These are phyloP conservation scores for Moricandia arvensis DNA, from an alignment of 345 rosid genomes.

Conservation along the genomic window DNA sequence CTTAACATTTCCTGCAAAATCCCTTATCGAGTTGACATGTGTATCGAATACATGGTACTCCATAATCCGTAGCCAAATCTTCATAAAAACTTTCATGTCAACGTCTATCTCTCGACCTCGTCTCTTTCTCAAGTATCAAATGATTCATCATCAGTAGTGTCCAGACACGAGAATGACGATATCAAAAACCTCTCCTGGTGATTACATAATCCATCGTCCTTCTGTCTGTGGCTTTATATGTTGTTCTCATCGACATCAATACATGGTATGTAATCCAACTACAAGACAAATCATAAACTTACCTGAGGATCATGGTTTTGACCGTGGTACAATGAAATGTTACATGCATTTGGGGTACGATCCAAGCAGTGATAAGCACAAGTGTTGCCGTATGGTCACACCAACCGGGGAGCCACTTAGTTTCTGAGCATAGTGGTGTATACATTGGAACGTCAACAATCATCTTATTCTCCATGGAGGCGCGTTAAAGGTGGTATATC, in stretches of 20 bases:
- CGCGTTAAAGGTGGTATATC: neutral
- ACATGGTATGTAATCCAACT: slow-evolving; percentile 18
- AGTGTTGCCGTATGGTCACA: neutral
- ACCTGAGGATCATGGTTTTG: neutral
- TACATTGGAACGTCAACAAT: too few relatives aligned
- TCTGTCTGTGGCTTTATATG: neutral
- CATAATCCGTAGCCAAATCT: neutral
- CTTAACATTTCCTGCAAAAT: slow-evolving; percentile 4
- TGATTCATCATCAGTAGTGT: neutral
- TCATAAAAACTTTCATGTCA: slow-evolving; percentile 5
- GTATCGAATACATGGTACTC: slow-evolving; percentile 8
- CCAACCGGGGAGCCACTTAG: neutral
- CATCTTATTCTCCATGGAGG: too few relatives aligned
- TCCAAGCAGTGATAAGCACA: neutral
- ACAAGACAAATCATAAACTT: slow-evolving; percentile 12
- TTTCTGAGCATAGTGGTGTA: slow-evolving; percentile 5
- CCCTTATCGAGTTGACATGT: neutral
- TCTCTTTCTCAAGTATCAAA: neutral
- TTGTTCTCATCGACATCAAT: neutral
- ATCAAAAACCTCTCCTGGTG: neutral
- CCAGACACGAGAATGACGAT: slow-evolving; percentile 11
- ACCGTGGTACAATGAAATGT: neutral
- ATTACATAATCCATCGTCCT: neutral
- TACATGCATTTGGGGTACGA: slow-evolving; percentile 5
- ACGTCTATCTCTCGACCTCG: neutral